Percentiles rank a stretch among this genome's conserved stretches.
Conservation (phyloP, 192 early-diverging fungal species). For the Backusella sp. region DNA sequence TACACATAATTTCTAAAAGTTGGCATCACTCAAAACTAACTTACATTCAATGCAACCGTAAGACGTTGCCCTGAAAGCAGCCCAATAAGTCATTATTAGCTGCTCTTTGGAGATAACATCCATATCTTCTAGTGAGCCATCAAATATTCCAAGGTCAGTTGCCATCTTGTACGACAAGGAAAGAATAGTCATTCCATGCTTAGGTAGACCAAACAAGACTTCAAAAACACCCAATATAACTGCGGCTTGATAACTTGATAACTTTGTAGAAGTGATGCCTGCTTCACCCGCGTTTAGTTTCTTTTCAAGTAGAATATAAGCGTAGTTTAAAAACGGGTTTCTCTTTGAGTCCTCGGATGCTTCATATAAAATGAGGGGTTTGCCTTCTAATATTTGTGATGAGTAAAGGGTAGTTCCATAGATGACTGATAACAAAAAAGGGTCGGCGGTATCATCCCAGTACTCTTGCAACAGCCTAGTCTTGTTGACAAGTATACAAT, state of each 20-base stretch:
- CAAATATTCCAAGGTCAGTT: neutral
- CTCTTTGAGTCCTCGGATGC: neutral
- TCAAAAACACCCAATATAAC: constrained; percentile 26
- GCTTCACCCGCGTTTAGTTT: neutral
- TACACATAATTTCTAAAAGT: no score
- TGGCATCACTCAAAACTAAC: neutral
- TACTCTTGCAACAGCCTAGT: constrained; percentile 28
- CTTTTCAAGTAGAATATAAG: constrained; percentile 17
- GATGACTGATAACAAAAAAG: constrained; percentile 26
- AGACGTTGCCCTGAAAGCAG: constrained; percentile 9
- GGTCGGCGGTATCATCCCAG: constrained; percentile 27
- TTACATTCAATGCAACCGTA: constrained; percentile 27
- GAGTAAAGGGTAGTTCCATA: constrained; percentile 20
- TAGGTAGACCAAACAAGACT: constrained; percentile 20
- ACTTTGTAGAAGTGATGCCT: neutral
- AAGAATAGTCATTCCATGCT: constrained; percentile 26
- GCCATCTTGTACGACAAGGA: constrained; percentile 17
- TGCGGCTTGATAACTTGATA: constrained; percentile 24
- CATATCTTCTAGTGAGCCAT: neutral
- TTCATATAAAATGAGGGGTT: constrained; percentile 13
- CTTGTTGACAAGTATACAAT: constrained; percentile 25
- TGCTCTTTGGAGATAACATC: constrained; percentile 19
- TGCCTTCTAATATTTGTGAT: constrained; percentile 16
- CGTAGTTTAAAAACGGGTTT: constrained; percentile 28
- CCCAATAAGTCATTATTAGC: constrained; percentile 21